A percentile compares a stretch with the other conserved stretches of the same genome.
These are phyloP conservation scores for Acrodontium crateriforme DNA, from an alignment of 2,329 filamentous ascomycete species.

Conservation along the genomic window DNA sequence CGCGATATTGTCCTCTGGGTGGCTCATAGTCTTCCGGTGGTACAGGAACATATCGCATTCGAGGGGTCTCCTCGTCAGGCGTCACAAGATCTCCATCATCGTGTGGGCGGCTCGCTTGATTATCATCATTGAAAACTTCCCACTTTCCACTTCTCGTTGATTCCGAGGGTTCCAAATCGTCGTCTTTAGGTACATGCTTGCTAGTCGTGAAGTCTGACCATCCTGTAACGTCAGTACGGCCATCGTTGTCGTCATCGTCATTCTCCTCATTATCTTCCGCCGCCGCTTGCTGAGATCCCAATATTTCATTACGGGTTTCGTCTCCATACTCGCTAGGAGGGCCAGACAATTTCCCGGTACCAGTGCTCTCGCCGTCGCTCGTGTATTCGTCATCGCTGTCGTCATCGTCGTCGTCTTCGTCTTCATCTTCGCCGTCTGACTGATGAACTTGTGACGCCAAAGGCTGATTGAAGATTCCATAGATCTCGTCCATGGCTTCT, in stretches of 20 bases:
- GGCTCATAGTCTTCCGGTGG: conserved; percentile 78
- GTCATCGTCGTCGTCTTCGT: conserved; percentile 45
- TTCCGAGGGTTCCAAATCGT: conserved; percentile 24
- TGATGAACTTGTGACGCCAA: conserved; percentile 38
- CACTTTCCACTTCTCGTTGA: conserved; percentile 17
- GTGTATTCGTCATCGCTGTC: conserved; percentile 63
- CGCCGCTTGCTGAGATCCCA: conserved; percentile 18
- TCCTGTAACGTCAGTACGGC: conserved; percentile 45
- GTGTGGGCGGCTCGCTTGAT: conserved; percentile 18
- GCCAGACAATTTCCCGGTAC: conserved; percentile 52
- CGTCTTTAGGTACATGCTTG: conserved; percentile 49
- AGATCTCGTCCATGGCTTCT: conserved; percentile 93
- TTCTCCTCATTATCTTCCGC: conserved; percentile 33
- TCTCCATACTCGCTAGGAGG: conserved; percentile 52
- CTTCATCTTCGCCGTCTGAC: conserved; percentile 49
- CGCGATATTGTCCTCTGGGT: conserved; percentile 65
- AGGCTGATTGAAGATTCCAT: conserved; percentile 90
- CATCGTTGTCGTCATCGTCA: conserved; percentile 20
- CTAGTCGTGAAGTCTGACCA: conserved; percentile 79
- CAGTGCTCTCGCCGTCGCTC: conserved; percentile 72
- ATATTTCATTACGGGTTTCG: conserved; percentile 42
- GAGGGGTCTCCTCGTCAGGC: conserved; percentile 32
- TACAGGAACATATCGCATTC: conserved; percentile 58
- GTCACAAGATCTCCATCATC: conserved; percentile 29
- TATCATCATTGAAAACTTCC: conserved; percentile 24